Evolutionary conservation across 495 filamentous ascomycete genomes (phyloP).

Genomic region (Lophiotrema nucula): DNA sequence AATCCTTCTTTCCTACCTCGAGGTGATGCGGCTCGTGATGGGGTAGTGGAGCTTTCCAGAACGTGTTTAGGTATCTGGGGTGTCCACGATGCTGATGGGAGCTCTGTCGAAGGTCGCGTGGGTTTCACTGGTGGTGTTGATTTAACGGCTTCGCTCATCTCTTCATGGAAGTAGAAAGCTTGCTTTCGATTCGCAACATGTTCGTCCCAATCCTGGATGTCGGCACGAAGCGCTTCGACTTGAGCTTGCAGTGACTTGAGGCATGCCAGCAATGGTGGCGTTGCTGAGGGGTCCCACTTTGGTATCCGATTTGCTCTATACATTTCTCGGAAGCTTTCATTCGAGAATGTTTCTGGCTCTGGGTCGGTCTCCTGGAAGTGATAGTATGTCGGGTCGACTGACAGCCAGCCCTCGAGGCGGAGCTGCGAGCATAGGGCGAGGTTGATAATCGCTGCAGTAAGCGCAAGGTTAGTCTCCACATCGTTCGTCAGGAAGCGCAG

Average conservation of each 20-base stretch:
- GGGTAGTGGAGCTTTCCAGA: constrained; percentile 12
- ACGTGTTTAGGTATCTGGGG: constrained; percentile 30
- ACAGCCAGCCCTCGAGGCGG: constrained; percentile 84
- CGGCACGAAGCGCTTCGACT: constrained; percentile 33
- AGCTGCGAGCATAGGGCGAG: constrained; percentile 80
- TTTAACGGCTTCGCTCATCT: constrained; percentile 30
- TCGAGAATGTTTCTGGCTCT: constrained; percentile 17
- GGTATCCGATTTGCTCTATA: constrained; percentile 34
- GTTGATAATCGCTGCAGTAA: constrained; percentile 80
- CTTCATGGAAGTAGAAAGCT: constrained; percentile 38
- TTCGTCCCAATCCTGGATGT: constrained; percentile 39
- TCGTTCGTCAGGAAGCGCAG: constrained; percentile 83
- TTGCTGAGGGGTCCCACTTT: constrained; percentile 26
- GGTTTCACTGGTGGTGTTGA: constrained; percentile 12
- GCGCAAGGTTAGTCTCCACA: constrained; percentile 80
- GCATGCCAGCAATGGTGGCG: constrained; percentile 36
- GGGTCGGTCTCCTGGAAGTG: constrained; percentile 41
- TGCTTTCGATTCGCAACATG: constrained; percentile 38
- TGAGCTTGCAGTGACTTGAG: constrained; percentile 33
- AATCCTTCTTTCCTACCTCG: constrained; percentile 30
- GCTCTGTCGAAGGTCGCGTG: constrained; percentile 19
- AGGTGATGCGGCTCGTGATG: constrained; percentile 27
- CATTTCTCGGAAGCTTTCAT: constrained; percentile 20
- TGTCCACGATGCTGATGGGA: constrained; percentile 24
- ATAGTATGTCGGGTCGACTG: constrained; percentile 67